Base-by-base conservation (phyloP, 257 asterid species). In the Lycium ferocissimum region DNA sequence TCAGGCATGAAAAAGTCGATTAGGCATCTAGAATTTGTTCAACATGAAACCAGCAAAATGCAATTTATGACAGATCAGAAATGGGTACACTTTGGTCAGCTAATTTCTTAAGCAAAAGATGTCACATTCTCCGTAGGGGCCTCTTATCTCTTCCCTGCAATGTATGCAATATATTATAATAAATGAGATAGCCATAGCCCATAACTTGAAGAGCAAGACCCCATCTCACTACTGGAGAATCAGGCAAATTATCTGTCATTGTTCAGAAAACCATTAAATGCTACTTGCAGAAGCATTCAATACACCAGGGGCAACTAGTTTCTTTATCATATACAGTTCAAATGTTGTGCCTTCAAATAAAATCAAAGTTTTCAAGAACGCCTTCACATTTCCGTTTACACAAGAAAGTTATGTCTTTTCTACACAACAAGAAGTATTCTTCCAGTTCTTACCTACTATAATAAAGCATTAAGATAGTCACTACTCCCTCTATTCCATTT, bases 281-380 rank as follows among this genome's bases (percentile, higher is more conserved):
- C 45, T 22, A 49, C 22, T 75, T 22, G 6, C 62, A 75, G 45
- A 49, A 75, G 81, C 80, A 75, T 75, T 75, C 45, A 75, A 75
- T 49, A 7, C 62, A 75, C 62, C 63, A 51, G 63, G 62, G 1
- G 22, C 38, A 76, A 1, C 43, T 76, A 26, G 61, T 76, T 22
- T 14, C 63, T 76, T 2, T 33, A 51, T 76, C 63, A 76, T 49
- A 15, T 37, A 53, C 8, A 9, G 73, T 13, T 35, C 53, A 15
- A 20, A 38, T 69, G 15, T 26, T 26, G 33, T 26, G 33, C 33
- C 33, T 26, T 26, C 33, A 26, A 26, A 26, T 26, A 26, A 26
- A 26, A 26, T 73, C 20, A 22, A 20, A 49, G 40, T 20, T 75
- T 22, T 20, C 40, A 75, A 67, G 76, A 67, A 35, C 2, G 49